These are phyloP conservation scores for Medicago arabica DNA, from an alignment of 306 rosid genomes.

Conservation along the genomic window DNA sequence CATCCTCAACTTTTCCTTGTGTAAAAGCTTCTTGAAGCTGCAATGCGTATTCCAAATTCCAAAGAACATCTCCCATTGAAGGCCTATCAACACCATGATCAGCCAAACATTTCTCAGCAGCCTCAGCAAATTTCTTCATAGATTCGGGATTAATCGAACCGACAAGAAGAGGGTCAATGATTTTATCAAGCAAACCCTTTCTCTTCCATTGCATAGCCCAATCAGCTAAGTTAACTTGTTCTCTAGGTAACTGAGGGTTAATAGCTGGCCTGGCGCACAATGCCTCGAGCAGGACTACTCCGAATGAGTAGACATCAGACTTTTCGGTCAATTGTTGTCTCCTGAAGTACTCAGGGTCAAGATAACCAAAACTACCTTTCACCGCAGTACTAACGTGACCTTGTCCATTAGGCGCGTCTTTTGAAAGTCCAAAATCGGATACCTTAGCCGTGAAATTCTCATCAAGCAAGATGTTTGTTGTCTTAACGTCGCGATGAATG, in stretches of 20 bases:
- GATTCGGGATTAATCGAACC: slow-evolving; percentile 61
- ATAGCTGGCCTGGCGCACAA: slow-evolving; percentile 68
- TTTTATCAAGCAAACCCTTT: slow-evolving; percentile 62
- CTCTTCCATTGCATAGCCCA: slow-evolving; percentile 77
- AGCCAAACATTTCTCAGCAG: slow-evolving; percentile 72
- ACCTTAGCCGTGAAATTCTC: slow-evolving; percentile 68
- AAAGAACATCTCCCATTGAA: slow-evolving; percentile 72
- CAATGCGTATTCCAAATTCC: slow-evolving; percentile 70
- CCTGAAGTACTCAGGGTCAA: slow-evolving; percentile 74
- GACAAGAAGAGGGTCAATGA: slow-evolving; percentile 58
- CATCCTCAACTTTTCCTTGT: slow-evolving; percentile 61
- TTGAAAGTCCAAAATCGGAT: slow-evolving; percentile 67
- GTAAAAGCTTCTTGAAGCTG: slow-evolving; percentile 70
- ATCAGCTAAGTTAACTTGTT: slow-evolving; percentile 69
- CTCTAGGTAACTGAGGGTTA: slow-evolving; percentile 59
- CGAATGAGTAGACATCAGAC: slow-evolving; percentile 70
- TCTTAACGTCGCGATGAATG: slow-evolving; percentile 68
- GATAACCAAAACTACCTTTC: slow-evolving; percentile 70
- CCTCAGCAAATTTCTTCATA: slow-evolving; percentile 67
- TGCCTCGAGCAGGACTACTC: slow-evolving; percentile 64
- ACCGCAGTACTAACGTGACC: slow-evolving; percentile 73
- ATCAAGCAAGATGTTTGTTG: slow-evolving; percentile 65
- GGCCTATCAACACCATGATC: slow-evolving; percentile 72
- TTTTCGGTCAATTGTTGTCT: slow-evolving; percentile 69
- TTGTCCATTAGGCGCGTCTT: slow-evolving; percentile 65